Evolutionary conservation across 257 asterid species (phyloP).

Genomic region (Solanum verrucosum): DNA sequence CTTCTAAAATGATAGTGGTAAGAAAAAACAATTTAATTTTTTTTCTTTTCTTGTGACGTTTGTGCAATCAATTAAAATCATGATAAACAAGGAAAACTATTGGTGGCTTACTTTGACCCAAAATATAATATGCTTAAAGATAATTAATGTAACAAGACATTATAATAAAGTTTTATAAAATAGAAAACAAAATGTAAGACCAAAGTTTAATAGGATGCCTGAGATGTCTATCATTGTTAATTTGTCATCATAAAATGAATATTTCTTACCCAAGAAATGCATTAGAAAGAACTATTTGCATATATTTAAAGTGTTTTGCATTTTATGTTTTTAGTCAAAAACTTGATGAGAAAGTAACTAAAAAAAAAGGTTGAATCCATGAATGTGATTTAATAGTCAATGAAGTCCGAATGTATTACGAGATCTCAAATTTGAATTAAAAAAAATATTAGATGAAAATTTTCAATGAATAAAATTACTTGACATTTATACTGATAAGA

Average conservation of each 20-base stretch:
- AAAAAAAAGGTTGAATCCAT: background rate
- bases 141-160: background rate
- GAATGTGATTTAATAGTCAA: background rate
- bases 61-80: background rate
- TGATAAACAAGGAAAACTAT: background rate
- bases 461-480: background rate
- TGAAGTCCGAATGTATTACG: background rate
- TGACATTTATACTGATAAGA: too few species aligned
- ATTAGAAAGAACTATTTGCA: background rate
- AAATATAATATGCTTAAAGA: background rate
- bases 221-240: background rate
- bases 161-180: background rate
- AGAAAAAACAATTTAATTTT: background rate
- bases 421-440: background rate
- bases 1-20: background rate
- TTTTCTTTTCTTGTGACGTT: background rate
- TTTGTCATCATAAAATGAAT: background rate
- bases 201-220: background rate
- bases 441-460: too few species aligned
- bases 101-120: background rate
- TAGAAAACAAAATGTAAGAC: background rate
- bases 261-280: background rate
- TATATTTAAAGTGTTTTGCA: background rate
- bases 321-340: background rate
- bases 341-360: background rate